phyloP scores from a whole-genome alignment of 78 protist genomes.

The slime mould (Dictyostelium discoideum) region dicty_2.7 NC_007091.3:672001-672500 shows the following conservation, averaged over 20 bases:
- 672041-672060: slow-evolving; percentile 47
- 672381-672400: slow-evolving; percentile 86
- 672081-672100: slow-evolving; percentile 6
- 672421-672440: slow-evolving; percentile 43
- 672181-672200: slow-evolving; percentile 63
- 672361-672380: slow-evolving; percentile 91
- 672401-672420: slow-evolving; percentile 72
- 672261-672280: slow-evolving; percentile 66
- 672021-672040: neutral
- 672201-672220: slow-evolving; percentile 16
- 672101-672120: slow-evolving; percentile 54
- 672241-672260: slow-evolving; percentile 43
- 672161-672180: slow-evolving; percentile 27
- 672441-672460: slow-evolving; percentile 35
- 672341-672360: slow-evolving; percentile 82
- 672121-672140: slow-evolving; percentile 22
- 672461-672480: slow-evolving; percentile 41
- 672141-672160: neutral
- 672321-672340: slow-evolving; percentile 74
- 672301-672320: slow-evolving; percentile 94
- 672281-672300: slow-evolving; percentile 84
- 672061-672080: slow-evolving; percentile 14
- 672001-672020: neutral
- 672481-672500: neutral
- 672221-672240: slow-evolving; percentile 10